Conservation (phyloP, 23 red algal species). For the Chondrus crispus region DNA sequence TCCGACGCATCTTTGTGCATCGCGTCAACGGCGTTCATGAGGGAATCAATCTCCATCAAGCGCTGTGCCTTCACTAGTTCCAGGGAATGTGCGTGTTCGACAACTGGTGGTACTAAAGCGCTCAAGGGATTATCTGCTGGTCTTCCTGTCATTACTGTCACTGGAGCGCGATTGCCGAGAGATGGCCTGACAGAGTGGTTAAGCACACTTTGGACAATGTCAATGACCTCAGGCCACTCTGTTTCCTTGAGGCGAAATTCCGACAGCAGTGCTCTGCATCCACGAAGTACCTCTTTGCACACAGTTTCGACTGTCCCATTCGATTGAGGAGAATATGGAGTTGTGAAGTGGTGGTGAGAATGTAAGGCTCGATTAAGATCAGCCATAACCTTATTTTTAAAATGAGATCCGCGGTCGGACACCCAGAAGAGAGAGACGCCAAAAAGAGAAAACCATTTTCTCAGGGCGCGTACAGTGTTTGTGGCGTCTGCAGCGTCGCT, state of each 20-base stretch:
- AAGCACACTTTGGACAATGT: background rate
- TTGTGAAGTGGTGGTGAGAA: background rate
- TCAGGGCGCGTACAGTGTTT: background rate
- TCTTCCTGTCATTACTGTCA: background rate
- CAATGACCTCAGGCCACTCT: background rate
- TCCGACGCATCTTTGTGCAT: background rate
- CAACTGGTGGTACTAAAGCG: background rate
- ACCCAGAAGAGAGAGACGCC: background rate
- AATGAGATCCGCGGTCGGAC: constrained; percentile 12
- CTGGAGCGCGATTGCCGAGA: background rate
- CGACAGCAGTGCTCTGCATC: background rate
- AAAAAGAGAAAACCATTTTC: background rate
- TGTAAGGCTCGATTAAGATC: background rate
- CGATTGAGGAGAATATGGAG: background rate
- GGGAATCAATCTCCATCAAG: background rate
- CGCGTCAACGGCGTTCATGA: background rate
- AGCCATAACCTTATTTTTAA: background rate
- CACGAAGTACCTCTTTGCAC: background rate
- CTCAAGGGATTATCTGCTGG: background rate
- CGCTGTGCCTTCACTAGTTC: background rate
- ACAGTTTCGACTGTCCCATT: constrained; percentile 13
- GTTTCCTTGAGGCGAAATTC: background rate
- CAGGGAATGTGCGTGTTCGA: background rate
- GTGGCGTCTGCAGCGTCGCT: background rate
- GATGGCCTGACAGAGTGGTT: background rate